These are phyloP conservation scores for Ceratobasidium sp. DNA, from an alignment of 1,284 basidiomycete species.

Conservation along the genomic window DNA sequence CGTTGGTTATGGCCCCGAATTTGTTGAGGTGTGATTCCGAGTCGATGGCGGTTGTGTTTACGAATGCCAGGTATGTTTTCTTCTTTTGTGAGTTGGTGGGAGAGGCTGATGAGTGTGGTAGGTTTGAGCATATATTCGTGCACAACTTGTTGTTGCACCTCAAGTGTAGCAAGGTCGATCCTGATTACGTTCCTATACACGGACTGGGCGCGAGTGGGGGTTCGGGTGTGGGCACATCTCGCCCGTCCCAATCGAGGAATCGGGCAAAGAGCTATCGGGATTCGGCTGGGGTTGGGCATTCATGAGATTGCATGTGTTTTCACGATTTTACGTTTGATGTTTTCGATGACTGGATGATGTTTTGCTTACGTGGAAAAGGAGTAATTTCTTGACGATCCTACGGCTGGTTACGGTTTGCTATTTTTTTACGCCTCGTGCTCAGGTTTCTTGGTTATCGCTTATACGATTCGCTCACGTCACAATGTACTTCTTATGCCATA, in stretches of 20 bases:
- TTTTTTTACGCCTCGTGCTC: background rate
- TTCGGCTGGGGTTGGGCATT: background rate
- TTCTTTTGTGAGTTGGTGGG: constrained; percentile 37
- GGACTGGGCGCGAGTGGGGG: constrained; percentile 66
- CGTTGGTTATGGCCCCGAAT: constrained; percentile 90
- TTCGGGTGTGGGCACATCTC: background rate
- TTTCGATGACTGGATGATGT: constrained; percentile 2
- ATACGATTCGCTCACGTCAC: constrained; percentile 20
- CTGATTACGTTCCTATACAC: constrained; percentile 80
- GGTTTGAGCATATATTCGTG: constrained; percentile 89
- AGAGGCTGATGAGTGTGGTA: constrained; percentile 54
- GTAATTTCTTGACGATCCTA: constrained; percentile 3
- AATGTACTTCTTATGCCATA: constrained; percentile 41
- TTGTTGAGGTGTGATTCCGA: constrained; percentile 85
- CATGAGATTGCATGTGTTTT: background rate
- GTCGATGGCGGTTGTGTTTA: constrained; percentile 86
- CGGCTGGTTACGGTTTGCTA: background rate
- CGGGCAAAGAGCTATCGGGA: constrained; percentile 33
- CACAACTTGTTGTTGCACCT: constrained; percentile 85
- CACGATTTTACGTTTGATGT: background rate
- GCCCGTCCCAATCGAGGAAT: constrained; percentile 28
- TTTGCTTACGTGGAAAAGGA: background rate
- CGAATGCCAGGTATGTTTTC: constrained; percentile 82
- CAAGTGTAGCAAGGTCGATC: constrained; percentile 78
- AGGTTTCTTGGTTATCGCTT: background rate